phyloP scores from a whole-genome alignment of 106 monocot genomes.

The Gastrodia elata region DNA sequence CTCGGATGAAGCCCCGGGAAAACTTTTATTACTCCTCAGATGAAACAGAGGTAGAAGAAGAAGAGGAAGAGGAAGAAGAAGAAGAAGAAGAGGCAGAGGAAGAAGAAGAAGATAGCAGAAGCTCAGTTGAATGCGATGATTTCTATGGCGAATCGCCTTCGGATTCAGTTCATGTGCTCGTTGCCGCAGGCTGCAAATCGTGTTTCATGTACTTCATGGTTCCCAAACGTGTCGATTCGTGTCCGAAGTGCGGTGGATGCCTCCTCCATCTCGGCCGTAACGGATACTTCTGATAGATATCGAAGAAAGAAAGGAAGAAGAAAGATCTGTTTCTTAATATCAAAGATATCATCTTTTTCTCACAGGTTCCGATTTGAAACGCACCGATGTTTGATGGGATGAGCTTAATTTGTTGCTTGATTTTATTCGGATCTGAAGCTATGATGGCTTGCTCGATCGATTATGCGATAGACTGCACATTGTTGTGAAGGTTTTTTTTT shows the following conservation, averaged over 20 bases:
- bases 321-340: background rate
- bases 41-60: conserved; percentile 3
- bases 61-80: conserved; percentile 8
- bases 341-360: background rate
- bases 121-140: conserved; percentile 2
- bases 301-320: background rate
- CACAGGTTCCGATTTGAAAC: background rate
- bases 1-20: conserved; percentile 16
- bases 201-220: conserved; percentile 91
- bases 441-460: background rate
- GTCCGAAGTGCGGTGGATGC: conserved; percentile 63
- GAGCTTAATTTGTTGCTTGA: no score
- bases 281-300: conserved; percentile 12
- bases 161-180: conserved; percentile 24
- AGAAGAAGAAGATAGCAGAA: conserved; percentile 2
- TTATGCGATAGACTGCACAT: background rate
- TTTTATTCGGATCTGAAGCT: background rate
- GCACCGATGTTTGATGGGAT: no score
- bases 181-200: conserved; percentile 64
- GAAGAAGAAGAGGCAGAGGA: conserved; percentile 5
- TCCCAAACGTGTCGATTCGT: conserved; percentile 34
- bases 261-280: conserved; percentile 47
- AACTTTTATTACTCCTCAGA: background rate
- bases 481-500: background rate
- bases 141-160: background rate